Evolutionary conservation across 2,329 filamentous ascomycete species (phyloP).

Genomic region (Fusarium pseudocircinatum): DNA sequence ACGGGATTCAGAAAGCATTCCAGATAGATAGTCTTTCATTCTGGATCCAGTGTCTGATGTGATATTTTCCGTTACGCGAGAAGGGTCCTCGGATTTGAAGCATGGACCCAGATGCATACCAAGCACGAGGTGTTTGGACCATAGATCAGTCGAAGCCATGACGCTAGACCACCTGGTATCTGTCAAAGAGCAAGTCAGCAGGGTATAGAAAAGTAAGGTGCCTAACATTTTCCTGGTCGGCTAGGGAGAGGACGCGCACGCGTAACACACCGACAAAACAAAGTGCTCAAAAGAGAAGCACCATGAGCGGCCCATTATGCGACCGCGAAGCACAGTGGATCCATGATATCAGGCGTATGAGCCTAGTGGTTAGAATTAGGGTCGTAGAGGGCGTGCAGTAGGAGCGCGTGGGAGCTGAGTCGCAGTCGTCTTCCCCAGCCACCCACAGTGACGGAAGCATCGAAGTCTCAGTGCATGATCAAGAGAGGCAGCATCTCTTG

Average conservation of each 20-base stretch:
- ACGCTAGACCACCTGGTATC: slow-evolving; percentile 37
- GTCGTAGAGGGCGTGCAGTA: slow-evolving; percentile 32
- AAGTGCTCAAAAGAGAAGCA: slow-evolving; percentile 40
- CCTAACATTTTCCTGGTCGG: slow-evolving; percentile 24
- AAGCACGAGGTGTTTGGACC: slow-evolving; percentile 36
- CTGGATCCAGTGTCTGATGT: slow-evolving; percentile 12
- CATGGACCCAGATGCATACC: slow-evolving; percentile 40
- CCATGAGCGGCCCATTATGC: slow-evolving; percentile 47
- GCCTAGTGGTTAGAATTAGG: slow-evolving; percentile 39
- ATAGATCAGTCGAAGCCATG: slow-evolving; percentile 30
- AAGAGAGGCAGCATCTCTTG: slow-evolving; percentile 29
- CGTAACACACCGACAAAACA: slow-evolving; percentile 51
- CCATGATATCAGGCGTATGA: slow-evolving; percentile 40
- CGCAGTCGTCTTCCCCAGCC: slow-evolving; percentile 37
- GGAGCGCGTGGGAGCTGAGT: slow-evolving; percentile 37
- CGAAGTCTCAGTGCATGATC: slow-evolving; percentile 18
- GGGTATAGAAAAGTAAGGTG: slow-evolving; percentile 25
- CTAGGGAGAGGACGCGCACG: slow-evolving; percentile 43
- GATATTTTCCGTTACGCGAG: slow-evolving; percentile 18
- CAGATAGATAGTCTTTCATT: background rate
- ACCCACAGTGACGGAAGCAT: slow-evolving; percentile 34
- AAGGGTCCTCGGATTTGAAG: slow-evolving; percentile 27
- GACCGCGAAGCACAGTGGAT: slow-evolving; percentile 50
- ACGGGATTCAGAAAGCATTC: background rate
- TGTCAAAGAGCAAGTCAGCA: slow-evolving; percentile 37